Base-by-base conservation (phyloP, 306 rosid genomes). In the Inga leiocalycina region DNA sequence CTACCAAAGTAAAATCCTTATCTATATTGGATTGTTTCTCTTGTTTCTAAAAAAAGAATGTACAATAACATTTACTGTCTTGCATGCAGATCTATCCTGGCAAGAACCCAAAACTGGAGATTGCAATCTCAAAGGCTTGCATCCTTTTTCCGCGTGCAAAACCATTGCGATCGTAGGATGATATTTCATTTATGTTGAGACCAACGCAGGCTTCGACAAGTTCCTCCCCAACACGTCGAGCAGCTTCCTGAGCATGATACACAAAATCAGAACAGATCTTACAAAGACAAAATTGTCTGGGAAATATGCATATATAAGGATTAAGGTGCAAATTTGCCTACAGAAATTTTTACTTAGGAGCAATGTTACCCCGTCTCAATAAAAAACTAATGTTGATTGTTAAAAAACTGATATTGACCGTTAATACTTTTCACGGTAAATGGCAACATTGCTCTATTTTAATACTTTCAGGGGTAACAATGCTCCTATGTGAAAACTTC, bases 121-220 rank as follows among this genome's bases (percentile, higher is more conserved):
- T 76, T 75, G 94, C 91, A 78, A 83, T 87, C 88, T 93, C 97
- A 83, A 92, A 92, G 56, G 98, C 97, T 41, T 78, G 81, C 85
- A 96, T 88, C 77, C 88, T 90, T 80, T 92, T 88, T 71, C 94
- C 94, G 0, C 87, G 49, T 59, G 91, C 87, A 24, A 89, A 77
- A 41, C 99, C 98, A 32, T 96, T 93, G 86, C 93, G 89, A 75
- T 93, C 98, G 45, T 93, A 96, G 43, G 79, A 82, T 34, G 94
- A 93, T 83, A 96, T 87, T 84, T 96, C 98, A 22, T 86, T 76
- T 79, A 93, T 86, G 32, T 88, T 81, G 20, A 91, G 96, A 80
- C 87, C 92, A 81, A 62, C 79, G 46, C 97, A 93, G n/a, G 90
- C 88, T 83, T 90, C 88, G 75, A 93, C 79, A 68, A 93, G 92